A percentile compares a stretch with the other conserved stretches of the same genome.
These are phyloP conservation scores for Davidsoniella eucalypti DNA, from an alignment of 2,329 filamentous ascomycete species.

Conservation along the genomic window DNA sequence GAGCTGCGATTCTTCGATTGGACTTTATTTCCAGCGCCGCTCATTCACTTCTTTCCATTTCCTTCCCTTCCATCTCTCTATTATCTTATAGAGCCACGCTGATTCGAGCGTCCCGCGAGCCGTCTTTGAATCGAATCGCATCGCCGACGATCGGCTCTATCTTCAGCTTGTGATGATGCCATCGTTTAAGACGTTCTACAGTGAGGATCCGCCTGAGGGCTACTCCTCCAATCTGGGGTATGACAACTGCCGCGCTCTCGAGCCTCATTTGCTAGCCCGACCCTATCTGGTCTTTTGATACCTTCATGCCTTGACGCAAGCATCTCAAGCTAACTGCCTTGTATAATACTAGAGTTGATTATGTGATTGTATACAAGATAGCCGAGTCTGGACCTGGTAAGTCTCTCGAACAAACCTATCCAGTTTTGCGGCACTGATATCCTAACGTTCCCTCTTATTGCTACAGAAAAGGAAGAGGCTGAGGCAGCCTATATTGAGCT, in stretches of 20 bases:
- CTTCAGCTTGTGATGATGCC: conserved; percentile 2
- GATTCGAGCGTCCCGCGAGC: background rate
- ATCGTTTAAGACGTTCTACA: conserved; percentile 12
- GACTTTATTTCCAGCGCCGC: background rate
- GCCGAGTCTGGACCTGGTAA: conserved; percentile 40
- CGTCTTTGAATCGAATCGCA: background rate
- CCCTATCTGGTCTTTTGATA: background rate
- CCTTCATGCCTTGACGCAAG: background rate
- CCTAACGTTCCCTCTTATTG: background rate
- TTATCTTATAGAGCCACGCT: background rate
- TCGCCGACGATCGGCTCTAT: background rate
- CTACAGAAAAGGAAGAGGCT: conserved; percentile 36
- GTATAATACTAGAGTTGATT: conserved; percentile 51
- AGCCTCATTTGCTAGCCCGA: background rate
- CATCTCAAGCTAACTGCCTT: background rate
- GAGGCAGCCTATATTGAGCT: conserved; percentile 63
- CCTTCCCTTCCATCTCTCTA: background rate
- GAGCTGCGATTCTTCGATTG: too few species aligned
- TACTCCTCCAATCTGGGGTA: conserved; percentile 11
- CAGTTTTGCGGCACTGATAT: background rate
- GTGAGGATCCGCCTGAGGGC: conserved; percentile 11
- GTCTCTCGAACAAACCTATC: conserved; percentile 13
- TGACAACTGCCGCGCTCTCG: background rate
- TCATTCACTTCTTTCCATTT: background rate
- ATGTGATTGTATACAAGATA: conserved; percentile 68